Evolutionary conservation across 225 moss, liverwort and hornwort species (phyloP), one percentile per base, ranked within the genome.

Genomic region (Lunularia cruciata): DNA sequence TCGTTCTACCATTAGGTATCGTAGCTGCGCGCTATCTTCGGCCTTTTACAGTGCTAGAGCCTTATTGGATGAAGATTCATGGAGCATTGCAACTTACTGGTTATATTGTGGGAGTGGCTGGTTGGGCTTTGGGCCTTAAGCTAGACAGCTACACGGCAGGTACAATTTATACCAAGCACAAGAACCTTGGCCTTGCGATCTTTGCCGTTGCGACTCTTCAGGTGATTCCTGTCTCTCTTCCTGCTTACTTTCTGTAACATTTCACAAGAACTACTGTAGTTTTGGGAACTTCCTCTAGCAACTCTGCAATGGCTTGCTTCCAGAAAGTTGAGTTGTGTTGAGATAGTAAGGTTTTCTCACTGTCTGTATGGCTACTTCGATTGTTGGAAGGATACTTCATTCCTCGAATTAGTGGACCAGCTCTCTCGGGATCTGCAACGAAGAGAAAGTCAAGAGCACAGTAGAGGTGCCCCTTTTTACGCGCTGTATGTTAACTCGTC

Each of bases 151-250:
- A 74, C 9, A 76, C 86, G 3, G 27, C 14, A 3, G 75, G 73
- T n/a, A 12, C 48, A 13, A 13, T 4, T 19, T 18, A 49, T 49
- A 4, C 48, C 48, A 49, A 49, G 73, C 84, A 86, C 6, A 47
- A 79, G 22, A 80, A 82, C 63, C 57, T 89, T 4, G 89, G 89
- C 8, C 74, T 83, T 14, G 54, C 68, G 35, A 84, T 89, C 69
- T 89, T 86, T 74, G n/a, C 46, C 12, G 68, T 86, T 63, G 86
- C 86, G 60, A 84, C 75, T 67, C 72, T 89, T 63, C 89, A 89
- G 86, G 89, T 88, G 68, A 30, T 22, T 47, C 54, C n/a, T n/a
- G n/a, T n/a, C n/a, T n/a, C n/a, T n/a, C n/a, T n/a, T n/a, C n/a
- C n/a, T n/a, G 3, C 5, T 64, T 36, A 26, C 30, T 25, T 60